Base-by-base conservation (phyloP, 371 early-diverging fungal genomes). In the Capillidium heterosporum region DNA sequence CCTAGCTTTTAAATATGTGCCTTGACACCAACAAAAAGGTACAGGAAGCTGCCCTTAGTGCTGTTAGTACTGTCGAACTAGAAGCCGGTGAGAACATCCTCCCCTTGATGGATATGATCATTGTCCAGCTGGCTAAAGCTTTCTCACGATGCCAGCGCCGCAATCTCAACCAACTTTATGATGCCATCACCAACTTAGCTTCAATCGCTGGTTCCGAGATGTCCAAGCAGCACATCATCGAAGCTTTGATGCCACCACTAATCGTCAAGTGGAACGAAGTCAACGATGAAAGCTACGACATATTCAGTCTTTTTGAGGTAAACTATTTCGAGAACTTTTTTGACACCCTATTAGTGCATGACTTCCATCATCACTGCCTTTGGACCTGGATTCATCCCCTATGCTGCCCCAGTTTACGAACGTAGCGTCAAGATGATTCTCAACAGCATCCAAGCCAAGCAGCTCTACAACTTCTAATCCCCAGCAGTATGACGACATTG, bases 11-110 rank as follows among this genome's bases (percentile, higher is more conserved):
- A 40, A 67, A 69, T 35, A 77, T 80, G 57, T 74, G 89, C 57
- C 77, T 89, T 56, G 93, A 94, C 65, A 82, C 74, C 65, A 94
- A 85, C 73, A 88, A 89, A 70, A 76, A 88, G 23, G 95, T 96
- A 2, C 97, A 96, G 68, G 90, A 91, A 64, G 89, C 94, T 2
- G 93, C 84, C 24, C 94, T 94, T 73, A 85, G 85, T 59, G 93
- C 95, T 0, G 81, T 96, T 57, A 89, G 94, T 4, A 89, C 85
- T 1, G 61, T 96, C 35, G 91, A 90, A 68, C 94, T 92, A 67
- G 82, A 82, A 46, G 91, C 93, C 1, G 75, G 81, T 13, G 70
- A 71, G 39, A 65, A 74, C 42, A 72, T 95, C 35, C 77, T 77
- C 2, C 95, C 95, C 11, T 92, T 85, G 63, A 70, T 96, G 29